Base-by-base conservation (phyloP, 768 basidiomycete species). In the Phanerochaete sordida region DNA sequence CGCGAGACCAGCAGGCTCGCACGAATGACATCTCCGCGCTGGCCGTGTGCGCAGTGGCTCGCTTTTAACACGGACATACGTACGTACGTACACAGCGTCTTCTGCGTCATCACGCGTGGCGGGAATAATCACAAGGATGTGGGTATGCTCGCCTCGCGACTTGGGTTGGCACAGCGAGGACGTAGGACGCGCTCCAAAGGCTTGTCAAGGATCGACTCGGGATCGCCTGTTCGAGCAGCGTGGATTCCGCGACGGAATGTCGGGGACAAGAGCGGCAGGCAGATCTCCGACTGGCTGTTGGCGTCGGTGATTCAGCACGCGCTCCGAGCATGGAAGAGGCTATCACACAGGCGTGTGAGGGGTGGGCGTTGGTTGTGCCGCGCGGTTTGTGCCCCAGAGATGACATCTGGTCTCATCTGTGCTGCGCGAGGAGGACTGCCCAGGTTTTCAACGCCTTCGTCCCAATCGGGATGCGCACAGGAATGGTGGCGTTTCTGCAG, bases 401-500 rank as follows among this genome's bases (percentile, higher is more conserved):
- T 49, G 9, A n/a, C 19, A 35, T 35, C 33, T 35, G 33, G 7
- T 35, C 33, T 35, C 33, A 43, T 43, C 39, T 9, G 11, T 30
- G 48, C 24, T 49, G 48, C 48, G 28, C 24, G 2, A 5, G 27
- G 28, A 26, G 48, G 21, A 48, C 47, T 33, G 50, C 19, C 30
- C 50, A 21, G 23, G 15, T 51, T 51, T 31, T 49, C 50, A 21
- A 51, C 50, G 15, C 33, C 28, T 30, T 33, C 21, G 28, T 28
- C 50, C 50, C 28, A 21, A 31, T 31, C 19, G n/a, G 50, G 50
- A 28, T n/a, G 30, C 30, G 30, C 28, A 15, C 28, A 33, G 50
- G 30, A 43, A 51, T 51, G 50, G 50, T 51, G 50, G 50, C 50
- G 50, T 51, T 35, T 51, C 19, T 21, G 3, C 50, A 51, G 50